phyloP scores from a whole-genome alignment of 495 filamentous ascomycete genomes.

The Parmelia sp. region DNA sequence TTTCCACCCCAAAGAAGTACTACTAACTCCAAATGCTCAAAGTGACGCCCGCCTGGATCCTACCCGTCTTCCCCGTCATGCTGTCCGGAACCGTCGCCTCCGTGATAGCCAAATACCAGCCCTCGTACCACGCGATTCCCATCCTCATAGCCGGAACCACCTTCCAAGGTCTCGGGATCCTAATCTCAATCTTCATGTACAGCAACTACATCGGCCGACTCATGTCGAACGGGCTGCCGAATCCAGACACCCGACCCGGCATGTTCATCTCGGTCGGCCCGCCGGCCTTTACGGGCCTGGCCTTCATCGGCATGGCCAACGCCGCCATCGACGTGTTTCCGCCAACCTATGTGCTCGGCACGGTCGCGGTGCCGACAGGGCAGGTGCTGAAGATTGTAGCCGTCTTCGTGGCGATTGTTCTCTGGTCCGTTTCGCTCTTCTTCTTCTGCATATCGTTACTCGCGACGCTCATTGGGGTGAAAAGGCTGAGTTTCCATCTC shows the following conservation, averaged over 20 bases:
- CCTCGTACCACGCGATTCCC: slow-evolving; percentile 34
- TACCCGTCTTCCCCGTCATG: slow-evolving; percentile 45
- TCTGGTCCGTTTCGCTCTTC: slow-evolving; percentile 67
- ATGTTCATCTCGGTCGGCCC: slow-evolving; percentile 72
- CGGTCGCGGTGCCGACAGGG: slow-evolving; percentile 26
- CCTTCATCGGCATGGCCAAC: slow-evolving; percentile 58
- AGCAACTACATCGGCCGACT: slow-evolving; percentile 50
- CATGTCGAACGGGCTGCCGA: slow-evolving; percentile 52
- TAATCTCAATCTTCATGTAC: slow-evolving; percentile 44
- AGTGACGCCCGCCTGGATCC: slow-evolving; percentile 46
- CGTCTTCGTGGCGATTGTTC: slow-evolving; percentile 49
- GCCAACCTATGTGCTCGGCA: slow-evolving; percentile 27
- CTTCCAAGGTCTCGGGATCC: slow-evolving; percentile 44
- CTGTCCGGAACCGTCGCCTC: slow-evolving; percentile 44
- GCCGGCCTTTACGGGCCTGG: slow-evolving; percentile 61
- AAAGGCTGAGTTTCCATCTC: slow-evolving; percentile 44
- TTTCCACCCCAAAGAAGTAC: not conserved
- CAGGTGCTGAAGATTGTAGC: slow-evolving; percentile 46
- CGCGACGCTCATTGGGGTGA: slow-evolving; percentile 45
- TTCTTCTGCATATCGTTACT: slow-evolving; percentile 59
- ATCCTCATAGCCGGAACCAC: slow-evolving; percentile 41
- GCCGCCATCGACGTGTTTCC: slow-evolving; percentile 37
- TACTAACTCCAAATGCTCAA: slow-evolving; percentile 30
- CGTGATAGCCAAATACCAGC: slow-evolving; percentile 38
- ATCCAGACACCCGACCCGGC: slow-evolving; percentile 46